These are phyloP conservation scores for Tetrapisispora namnaoensis DNA, from an alignment of 805 yeast genomes.

Conservation along the genomic window DNA sequence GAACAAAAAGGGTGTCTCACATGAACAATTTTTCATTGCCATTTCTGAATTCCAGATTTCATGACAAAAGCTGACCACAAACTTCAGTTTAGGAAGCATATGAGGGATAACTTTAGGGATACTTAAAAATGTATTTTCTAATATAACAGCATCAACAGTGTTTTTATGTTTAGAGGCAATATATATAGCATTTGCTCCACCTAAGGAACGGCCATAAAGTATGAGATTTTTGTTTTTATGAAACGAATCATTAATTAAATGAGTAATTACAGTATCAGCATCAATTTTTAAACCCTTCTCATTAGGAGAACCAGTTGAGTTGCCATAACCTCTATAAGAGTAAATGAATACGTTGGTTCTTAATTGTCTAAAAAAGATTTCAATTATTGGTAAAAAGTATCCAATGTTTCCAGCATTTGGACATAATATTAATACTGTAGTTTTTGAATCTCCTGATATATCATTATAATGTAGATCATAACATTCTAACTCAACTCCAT, in stretches of 20 bases:
- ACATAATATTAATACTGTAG: slow-evolving; percentile 67
- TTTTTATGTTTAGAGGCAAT: slow-evolving; percentile 51
- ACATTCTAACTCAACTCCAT: slow-evolving; percentile 58
- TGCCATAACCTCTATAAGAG: slow-evolving; percentile 87
- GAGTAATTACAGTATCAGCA: slow-evolving; percentile 60
- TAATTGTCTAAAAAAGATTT: slow-evolving; percentile 49
- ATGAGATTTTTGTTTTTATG: slow-evolving; percentile 41
- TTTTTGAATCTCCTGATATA: slow-evolving; percentile 30
- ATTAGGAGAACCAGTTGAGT: slow-evolving; percentile 61
- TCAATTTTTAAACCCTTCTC: slow-evolving; percentile 77
- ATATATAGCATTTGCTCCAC: slow-evolving; percentile 90
- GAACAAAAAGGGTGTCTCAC: slow-evolving; percentile 54
- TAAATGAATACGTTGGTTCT: slow-evolving; percentile 72
- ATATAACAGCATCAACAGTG: slow-evolving; percentile 49
- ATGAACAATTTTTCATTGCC: slow-evolving; percentile 42
- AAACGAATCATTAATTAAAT: slow-evolving; percentile 41
- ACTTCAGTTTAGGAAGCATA: slow-evolving; percentile 57
- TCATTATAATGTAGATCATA: slow-evolving; percentile 32
- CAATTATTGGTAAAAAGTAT: slow-evolving; percentile 71
- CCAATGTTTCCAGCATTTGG: slow-evolving; percentile 98
- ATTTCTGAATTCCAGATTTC: slow-evolving; percentile 76
- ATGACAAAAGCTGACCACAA: slow-evolving; percentile 51
- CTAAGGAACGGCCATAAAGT: slow-evolving; percentile 81
- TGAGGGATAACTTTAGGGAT: slow-evolving; percentile 67
- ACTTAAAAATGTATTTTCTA: slow-evolving; percentile 81